Percentiles rank a stretch among this genome's conserved stretches.
Conservation (phyloP, 2,329 filamentous ascomycete species). For the Xylaria sp. region DNA sequence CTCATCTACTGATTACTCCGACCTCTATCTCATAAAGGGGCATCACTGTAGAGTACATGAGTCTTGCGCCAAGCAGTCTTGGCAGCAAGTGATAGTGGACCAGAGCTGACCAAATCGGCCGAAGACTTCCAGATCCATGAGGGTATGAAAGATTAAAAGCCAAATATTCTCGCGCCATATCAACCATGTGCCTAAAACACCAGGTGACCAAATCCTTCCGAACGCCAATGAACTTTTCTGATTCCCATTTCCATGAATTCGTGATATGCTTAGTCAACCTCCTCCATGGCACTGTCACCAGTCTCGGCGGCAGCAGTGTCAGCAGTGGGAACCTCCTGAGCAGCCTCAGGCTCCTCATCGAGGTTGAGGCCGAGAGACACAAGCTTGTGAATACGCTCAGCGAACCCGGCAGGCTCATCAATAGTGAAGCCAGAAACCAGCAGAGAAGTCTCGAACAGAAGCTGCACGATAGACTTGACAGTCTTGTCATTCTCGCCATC, state of each 20-base stretch:
- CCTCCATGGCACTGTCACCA: constrained; percentile 98
- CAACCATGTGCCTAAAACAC: constrained; percentile 50
- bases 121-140: constrained; percentile 39
- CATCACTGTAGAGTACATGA: constrained; percentile 51
- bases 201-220: constrained; percentile 54
- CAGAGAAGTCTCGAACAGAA: constrained; percentile 98
- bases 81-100: constrained; percentile 37
- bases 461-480: constrained; percentile 98
- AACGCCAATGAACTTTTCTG: constrained; percentile 56
- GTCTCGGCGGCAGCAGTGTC: constrained; percentile 71
- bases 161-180: constrained; percentile 43
- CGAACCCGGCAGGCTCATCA: constrained; percentile 96
- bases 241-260: constrained; percentile 49
- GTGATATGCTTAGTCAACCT: constrained; percentile 83
- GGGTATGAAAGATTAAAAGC: constrained; percentile 50
- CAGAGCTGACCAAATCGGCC: constrained; percentile 9
- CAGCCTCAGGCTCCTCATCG: constrained; percentile 89
- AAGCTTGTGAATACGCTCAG: constrained; percentile 99
- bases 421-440: constrained; percentile 99
- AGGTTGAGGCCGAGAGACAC: constrained; percentile 98
- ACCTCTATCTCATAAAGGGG: constrained; percentile 48
- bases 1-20: constrained; percentile 48
- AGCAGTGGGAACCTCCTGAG: constrained; percentile 66
- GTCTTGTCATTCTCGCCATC: constrained; percentile 99
- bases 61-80: constrained; percentile 39